phyloP scores from a whole-genome alignment of 345 rosid species.

The Euphorbia pulcherrima region DNA sequence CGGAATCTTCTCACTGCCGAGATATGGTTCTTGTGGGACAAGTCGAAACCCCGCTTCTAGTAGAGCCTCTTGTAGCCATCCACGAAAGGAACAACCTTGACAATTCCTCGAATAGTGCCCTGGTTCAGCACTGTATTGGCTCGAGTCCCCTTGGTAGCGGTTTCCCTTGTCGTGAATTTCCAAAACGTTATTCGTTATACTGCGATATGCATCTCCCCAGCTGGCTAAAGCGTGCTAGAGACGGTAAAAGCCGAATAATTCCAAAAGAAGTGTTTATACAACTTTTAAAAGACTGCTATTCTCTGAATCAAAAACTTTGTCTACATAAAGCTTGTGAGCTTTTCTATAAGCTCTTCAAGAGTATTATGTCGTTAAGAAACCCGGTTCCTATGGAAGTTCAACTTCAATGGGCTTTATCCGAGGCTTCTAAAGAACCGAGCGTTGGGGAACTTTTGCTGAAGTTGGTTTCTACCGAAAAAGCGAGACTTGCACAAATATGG shows the following conservation, averaged over 20 bases:
- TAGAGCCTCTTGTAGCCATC: conserved; percentile 40
- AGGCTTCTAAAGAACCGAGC: conserved; percentile 65
- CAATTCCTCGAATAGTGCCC: conserved; percentile 34
- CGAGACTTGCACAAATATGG: conserved; percentile 67
- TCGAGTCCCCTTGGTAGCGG: conserved; percentile 42
- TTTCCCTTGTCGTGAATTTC: conserved; percentile 56
- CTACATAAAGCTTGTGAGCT: conserved; percentile 94
- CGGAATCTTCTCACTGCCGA: conserved; percentile 34
- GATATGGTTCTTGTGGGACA: conserved; percentile 48
- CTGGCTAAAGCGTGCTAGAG: conserved; percentile 99
- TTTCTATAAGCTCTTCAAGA: conserved; percentile 88
- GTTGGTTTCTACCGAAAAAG: conserved; percentile 71
- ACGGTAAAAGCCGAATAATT: conserved; percentile 93
- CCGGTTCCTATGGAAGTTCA: conserved; percentile 88
- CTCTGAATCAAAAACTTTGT: conserved; percentile 58
- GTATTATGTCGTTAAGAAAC: conserved; percentile 81
- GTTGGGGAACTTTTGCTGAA: conserved; percentile 69
- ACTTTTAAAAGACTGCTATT: conserved; percentile 57
- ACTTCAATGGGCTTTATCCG: conserved; percentile 90
- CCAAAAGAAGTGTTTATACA: conserved; percentile 87
- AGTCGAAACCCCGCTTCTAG: conserved; percentile 40
- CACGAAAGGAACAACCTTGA: conserved; percentile 32
- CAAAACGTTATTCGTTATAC: conserved; percentile 69
- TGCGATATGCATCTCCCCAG: conserved; percentile 94
- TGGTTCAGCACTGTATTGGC: conserved; percentile 51